Base-by-base conservation (phyloP, 164 flowering plant species). In the Annona squamosa region DNA sequence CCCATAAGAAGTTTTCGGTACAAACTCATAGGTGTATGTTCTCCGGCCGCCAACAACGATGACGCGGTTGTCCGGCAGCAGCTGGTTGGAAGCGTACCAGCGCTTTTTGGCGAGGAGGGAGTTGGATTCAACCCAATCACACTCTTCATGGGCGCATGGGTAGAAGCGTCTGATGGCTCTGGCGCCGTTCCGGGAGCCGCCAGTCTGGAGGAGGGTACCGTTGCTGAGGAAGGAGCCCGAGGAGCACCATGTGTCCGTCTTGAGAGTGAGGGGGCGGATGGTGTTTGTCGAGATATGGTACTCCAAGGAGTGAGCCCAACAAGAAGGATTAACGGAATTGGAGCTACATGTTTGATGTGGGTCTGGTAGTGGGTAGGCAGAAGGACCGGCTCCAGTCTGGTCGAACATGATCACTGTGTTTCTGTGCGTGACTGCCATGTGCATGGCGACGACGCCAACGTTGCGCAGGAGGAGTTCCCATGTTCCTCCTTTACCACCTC, bases 291-390 rank as follows among this genome's bases (percentile, higher is more conserved):
- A 45, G 4, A 92, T 72, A 65, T 82, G 69, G 52, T 92, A 92
- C 82, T 87, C 92, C 3, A 92, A 81, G 2, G 95, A 90, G 73
- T 92, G 97, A 45, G 91, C 97, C 75, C 78, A 87, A 73, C 97
- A 92, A 2, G 83, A 62, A 5, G 86, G 68, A 75, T 84, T 89
- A 3, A n/a, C 26, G 6, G 65, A 13, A 44, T 77, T 79, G 46
- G 64, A 10, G 10, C 61, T 26, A 46, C 88, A 85, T 46, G 75
- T 65, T 43, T 45, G 67, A 52, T 84, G 71, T 2, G 63, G 68
- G 3, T 59, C 62, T 1, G 69, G 76, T 12, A 88, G 81, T 0
- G 45, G 69, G 79, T 82, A 84, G 3, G 80, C 80, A 0, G 91
- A 88, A 12, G 59, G 82, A 41, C 88, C 94, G 0, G 82, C 48